A percentile compares a stretch with the other conserved stretches of the same genome.
These are phyloP conservation scores for Oenanthe sinensis DNA, from an alignment of 129 eudicot species.

Conservation along the genomic window DNA sequence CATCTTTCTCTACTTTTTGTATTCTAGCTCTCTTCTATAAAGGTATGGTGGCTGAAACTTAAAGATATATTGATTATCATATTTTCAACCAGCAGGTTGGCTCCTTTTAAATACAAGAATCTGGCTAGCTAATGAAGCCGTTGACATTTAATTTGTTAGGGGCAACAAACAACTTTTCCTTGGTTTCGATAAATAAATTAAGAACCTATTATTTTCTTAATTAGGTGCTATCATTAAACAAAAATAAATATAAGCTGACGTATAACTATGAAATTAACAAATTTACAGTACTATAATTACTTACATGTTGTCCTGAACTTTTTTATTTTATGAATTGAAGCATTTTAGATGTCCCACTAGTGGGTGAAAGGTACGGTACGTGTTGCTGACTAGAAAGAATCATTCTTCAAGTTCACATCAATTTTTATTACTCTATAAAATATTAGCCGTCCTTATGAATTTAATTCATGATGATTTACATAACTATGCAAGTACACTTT, in stretches of 20 bases:
- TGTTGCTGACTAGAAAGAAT: too few species aligned
- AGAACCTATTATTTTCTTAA: background rate
- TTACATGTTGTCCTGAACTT: background rate
- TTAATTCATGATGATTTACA: too few species aligned
- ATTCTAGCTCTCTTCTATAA: background rate
- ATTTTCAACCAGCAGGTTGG: background rate
- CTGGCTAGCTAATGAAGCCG: background rate
- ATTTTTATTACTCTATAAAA: too few species aligned
- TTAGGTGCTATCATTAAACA: background rate
- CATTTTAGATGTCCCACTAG: background rate
- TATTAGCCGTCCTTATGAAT: too few species aligned
- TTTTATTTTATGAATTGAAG: background rate
- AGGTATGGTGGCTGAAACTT: background rate
- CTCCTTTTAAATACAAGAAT: background rate
- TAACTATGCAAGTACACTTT: too few species aligned
- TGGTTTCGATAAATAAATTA: background rate
- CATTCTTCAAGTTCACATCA: background rate
- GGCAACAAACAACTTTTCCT: background rate
- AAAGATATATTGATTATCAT: background rate
- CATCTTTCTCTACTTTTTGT: conserved; percentile 20
- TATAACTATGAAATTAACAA: background rate
- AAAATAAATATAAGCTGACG: background rate
- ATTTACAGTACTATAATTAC: background rate
- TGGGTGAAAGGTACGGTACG: background rate
- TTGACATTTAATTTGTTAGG: background rate